Percentiles rank a stretch among this genome's conserved stretches.
Conservation (phyloP, 371 early-diverging fungal genomes). For the Mucor saturninus region DNA sequence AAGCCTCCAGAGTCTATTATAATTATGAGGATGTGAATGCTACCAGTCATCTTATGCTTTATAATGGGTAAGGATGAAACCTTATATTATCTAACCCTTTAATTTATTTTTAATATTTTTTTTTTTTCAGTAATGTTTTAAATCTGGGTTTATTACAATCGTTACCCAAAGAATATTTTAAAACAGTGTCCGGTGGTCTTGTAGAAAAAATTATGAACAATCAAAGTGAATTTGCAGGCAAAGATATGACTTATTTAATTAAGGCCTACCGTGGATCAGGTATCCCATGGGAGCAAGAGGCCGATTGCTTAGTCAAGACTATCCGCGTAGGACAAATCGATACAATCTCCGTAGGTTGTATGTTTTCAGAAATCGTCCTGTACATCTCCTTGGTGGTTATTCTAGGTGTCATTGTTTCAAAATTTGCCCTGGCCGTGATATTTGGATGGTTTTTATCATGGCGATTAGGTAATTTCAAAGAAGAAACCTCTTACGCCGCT, state of each 20-base stretch:
- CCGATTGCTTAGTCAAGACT: constrained; percentile 63
- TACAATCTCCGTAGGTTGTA: constrained; percentile 71
- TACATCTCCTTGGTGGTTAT: constrained; percentile 67
- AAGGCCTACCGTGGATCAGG: constrained; percentile 22
- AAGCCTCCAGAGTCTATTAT: constrained; percentile 64
- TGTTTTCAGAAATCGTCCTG: constrained; percentile 67
- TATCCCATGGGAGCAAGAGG: constrained; percentile 29
- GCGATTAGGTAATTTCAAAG: constrained; percentile 59
- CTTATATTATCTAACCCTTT: no score
- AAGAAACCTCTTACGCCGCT: constrained; percentile 55
- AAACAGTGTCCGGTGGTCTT: constrained; percentile 34
- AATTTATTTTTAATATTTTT: no score
- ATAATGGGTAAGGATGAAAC: constrained; percentile 62
- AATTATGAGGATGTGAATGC: constrained; percentile 66
- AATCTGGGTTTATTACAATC: constrained; percentile 42
- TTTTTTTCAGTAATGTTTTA: constrained; percentile 36
- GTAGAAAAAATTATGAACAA: constrained; percentile 31
- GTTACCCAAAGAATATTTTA: constrained; percentile 35
- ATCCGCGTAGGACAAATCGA: constrained; percentile 74
- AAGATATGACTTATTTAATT: constrained; percentile 46
- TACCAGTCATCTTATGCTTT: constrained; percentile 60
- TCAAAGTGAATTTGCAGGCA: constrained; percentile 31
- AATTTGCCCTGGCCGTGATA: constrained; percentile 73
- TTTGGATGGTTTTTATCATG: constrained; percentile 78
- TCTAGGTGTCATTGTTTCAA: constrained; percentile 65